Percentiles rank a stretch among this genome's conserved stretches.
These are phyloP conservation scores for Parachaetomium inaequale DNA, from an alignment of 495 filamentous ascomycete species.

Conservation along the genomic window DNA sequence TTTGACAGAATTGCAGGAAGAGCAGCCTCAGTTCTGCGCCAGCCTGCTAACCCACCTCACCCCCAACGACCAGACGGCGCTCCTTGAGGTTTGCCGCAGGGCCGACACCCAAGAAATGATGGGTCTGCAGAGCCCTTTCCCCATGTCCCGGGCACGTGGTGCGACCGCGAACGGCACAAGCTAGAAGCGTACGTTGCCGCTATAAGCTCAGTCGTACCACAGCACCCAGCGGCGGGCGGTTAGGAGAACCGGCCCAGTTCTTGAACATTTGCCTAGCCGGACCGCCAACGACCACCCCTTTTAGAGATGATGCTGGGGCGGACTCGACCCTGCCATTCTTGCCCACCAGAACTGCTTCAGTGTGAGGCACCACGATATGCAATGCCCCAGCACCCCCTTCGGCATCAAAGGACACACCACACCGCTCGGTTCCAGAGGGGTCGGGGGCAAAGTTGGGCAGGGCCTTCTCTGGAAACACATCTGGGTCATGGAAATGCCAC, in stretches of 20 bases:
- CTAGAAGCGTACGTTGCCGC: slow-evolving; percentile 18
- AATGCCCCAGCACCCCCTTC: not conserved
- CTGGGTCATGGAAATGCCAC: not conserved
- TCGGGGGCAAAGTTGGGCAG: not conserved
- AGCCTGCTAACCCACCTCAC: slow-evolving; percentile 73
- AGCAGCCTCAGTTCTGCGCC: slow-evolving; percentile 85
- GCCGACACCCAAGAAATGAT: slow-evolving; percentile 57
- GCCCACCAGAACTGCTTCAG: not conserved
- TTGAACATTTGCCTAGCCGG: not conserved
- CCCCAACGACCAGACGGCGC: slow-evolving; percentile 73
- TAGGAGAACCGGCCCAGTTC: not conserved
- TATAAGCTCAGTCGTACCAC: slow-evolving; percentile 5
- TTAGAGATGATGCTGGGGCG: not conserved
- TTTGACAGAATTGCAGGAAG: slow-evolving; percentile 72
- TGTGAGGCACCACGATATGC: not conserved
- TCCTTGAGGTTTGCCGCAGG: slow-evolving; percentile 76
- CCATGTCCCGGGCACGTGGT: slow-evolving; percentile 20
- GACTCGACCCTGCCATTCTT: not conserved
- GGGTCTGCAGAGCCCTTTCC: slow-evolving; percentile 26
- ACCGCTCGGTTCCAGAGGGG: not conserved
- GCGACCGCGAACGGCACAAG: slow-evolving; percentile 28
- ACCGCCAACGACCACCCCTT: not conserved
- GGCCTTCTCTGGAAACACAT: not conserved
- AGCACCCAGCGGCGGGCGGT: not conserved
- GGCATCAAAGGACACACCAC: not conserved